phyloP scores from a whole-genome alignment of 2,329 filamentous ascomycete genomes.

The Trichoderma pleuroti region DNA sequence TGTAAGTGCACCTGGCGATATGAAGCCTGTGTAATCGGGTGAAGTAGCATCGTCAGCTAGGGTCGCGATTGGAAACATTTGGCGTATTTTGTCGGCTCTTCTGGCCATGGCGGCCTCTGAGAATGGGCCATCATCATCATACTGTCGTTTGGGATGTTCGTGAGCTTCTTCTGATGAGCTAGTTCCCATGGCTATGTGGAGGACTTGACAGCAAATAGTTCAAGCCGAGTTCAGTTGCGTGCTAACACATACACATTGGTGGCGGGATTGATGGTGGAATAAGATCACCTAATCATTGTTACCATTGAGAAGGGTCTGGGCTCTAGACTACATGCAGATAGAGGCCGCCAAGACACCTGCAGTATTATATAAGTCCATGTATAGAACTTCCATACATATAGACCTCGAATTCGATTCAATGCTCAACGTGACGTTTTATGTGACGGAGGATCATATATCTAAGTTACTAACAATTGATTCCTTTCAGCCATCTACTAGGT shows the following conservation, averaged over 20 bases:
- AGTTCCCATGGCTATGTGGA: background rate
- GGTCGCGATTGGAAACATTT: background rate
- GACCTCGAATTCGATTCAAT: too few species aligned
- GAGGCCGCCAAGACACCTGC: too few species aligned
- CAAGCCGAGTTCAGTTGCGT: background rate
- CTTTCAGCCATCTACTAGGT: background rate
- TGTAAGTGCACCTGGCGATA: background rate
- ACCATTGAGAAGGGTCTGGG: too few species aligned
- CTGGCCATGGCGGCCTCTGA: background rate
- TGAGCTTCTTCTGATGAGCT: background rate
- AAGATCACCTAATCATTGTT: too few species aligned
- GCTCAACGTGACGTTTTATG: background rate
- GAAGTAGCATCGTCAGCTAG: background rate
- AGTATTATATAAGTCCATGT: too few species aligned
- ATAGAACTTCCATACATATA: too few species aligned
- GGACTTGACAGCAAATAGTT: background rate
- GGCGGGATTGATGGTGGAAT: background rate
- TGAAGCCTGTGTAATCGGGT: background rate
- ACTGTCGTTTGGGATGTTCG: background rate
- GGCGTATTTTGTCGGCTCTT: background rate
- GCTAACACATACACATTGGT: background rate
- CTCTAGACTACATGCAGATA: too few species aligned
- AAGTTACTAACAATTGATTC: background rate
- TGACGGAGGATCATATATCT: background rate
- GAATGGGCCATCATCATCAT: background rate